Evolutionary conservation across 2,329 filamentous ascomycete genomes (phyloP), one percentile per base, ranked within the genome.

Genomic region (Dendryphion nanum): DNA sequence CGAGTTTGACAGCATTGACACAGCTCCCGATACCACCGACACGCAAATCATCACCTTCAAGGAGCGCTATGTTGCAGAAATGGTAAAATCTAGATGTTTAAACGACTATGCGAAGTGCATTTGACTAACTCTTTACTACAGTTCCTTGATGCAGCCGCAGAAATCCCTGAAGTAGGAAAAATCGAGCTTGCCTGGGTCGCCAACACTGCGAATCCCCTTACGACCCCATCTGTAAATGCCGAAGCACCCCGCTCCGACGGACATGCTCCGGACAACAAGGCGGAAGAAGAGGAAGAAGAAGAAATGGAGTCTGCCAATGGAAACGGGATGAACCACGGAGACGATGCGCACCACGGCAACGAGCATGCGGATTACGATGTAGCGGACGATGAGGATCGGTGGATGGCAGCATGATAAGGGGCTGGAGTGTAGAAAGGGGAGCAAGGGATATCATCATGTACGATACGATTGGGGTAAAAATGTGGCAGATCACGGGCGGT

Each of bases 131-230:
- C 26, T 28, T n/a, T 28, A 19, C 17, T 15, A 2, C 31, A 66
- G 61, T 78, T 79, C 51, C 71, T 76, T 18, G 66, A 80, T n/a
- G 60, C 76, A 32, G 72, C 72, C 31, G 74, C 74, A 30, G 67
- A 75, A 15, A 78, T 89, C 28, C 79, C 82, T 0, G 78, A 80
- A 5, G 67, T 87, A 8, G 81, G 78, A 29, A 77, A 76, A 31
- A 71, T 89, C 10, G 81, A 87, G 38, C 61, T 87, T 26, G 63
- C 76, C 1, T 91, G 86, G 86, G 73, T 76, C n/a, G 47, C 57
- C 6, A 65, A 64, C 21, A 48, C 53, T 23, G 50, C 15, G 10
- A 13, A 8, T n/a, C n/a, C n/a, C n/a, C n/a, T n/a, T n/a, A n/a
- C n/a, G n/a, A n/a, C n/a, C n/a, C n/a, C n/a, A n/a, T n/a, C n/a